Evolutionary conservation across 1,139 yeast genomes (phyloP).

Genomic region (Saccharomyces hybrid): DNA sequence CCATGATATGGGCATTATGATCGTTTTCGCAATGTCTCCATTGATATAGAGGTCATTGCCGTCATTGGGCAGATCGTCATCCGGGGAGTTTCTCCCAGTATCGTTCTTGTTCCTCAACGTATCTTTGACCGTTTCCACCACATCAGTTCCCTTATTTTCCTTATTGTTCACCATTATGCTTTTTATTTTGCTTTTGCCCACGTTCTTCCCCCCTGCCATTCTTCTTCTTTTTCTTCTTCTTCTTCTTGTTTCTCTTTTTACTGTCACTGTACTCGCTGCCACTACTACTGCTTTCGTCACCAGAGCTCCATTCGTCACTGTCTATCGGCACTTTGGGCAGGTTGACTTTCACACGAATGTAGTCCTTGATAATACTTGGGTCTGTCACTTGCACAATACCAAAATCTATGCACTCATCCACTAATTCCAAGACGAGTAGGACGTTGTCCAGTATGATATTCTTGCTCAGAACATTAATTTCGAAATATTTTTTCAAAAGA

Average conservation of each 20-base stretch:
- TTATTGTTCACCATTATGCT: slow-evolving; percentile 1
- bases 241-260: slow-evolving; percentile 15
- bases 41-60: slow-evolving; percentile 37
- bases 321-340: slow-evolving; percentile 12
- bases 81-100: not conserved
- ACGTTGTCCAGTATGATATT: slow-evolving; percentile 59
- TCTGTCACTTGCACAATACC: slow-evolving; percentile 73
- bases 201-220: not conserved
- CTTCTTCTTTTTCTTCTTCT: slow-evolving; percentile 6
- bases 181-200: slow-evolving; percentile 4
- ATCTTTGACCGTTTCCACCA: slow-evolving; percentile 6
- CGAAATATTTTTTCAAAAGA: slow-evolving; percentile 52
- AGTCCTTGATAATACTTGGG: slow-evolving; percentile 61
- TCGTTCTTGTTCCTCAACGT: slow-evolving; percentile 2
- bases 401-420: slow-evolving; percentile 67
- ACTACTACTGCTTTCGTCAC: slow-evolving; percentile 14
- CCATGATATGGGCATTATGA: slow-evolving; percentile 71
- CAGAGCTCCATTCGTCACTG: slow-evolving; percentile 14
- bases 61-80: slow-evolving; percentile 22
- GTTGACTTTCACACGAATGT: slow-evolving; percentile 40
- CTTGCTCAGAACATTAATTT: slow-evolving; percentile 39
- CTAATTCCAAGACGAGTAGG: slow-evolving; percentile 59
- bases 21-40: slow-evolving; percentile 61
- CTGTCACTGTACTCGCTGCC: slow-evolving; percentile 15
- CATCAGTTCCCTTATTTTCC: slow-evolving; percentile 8